phyloP scores from a whole-genome alignment of 805 yeast genomes.

The Kodamaea hsintzibuensis region DNA sequence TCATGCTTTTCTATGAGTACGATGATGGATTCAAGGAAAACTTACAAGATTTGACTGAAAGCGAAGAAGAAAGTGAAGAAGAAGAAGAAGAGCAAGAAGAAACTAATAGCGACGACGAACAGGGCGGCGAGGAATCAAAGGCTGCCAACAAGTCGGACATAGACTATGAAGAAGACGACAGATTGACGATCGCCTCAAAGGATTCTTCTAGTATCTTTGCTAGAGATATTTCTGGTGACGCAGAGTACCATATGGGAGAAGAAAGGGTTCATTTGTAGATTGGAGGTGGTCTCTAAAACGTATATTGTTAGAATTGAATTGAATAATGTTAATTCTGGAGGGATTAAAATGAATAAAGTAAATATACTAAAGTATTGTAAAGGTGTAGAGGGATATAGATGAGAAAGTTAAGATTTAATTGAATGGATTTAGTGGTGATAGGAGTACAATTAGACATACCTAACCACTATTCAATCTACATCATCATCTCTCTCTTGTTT shows the following conservation, averaged over 20 bases:
- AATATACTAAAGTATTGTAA: not conserved
- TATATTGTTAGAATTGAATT: not conserved
- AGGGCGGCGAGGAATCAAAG: slow-evolving; percentile 3
- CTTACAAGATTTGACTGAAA: slow-evolving; percentile 10
- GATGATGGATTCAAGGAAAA: slow-evolving; percentile 28
- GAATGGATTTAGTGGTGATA: too few species aligned
- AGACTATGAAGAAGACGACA: not conserved
- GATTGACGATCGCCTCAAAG: not conserved
- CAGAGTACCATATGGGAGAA: slow-evolving; percentile 12
- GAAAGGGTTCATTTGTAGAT: slow-evolving; percentile 16
- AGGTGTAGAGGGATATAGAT: too few species aligned
- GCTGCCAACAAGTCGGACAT: not conserved
- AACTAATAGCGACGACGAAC: slow-evolving; percentile 6
- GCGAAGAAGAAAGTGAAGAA: slow-evolving; percentile 13
- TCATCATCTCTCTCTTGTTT: too few species aligned
- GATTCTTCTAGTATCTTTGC: not conserved
- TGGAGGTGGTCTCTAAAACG: not conserved
- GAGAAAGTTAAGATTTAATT: too few species aligned
- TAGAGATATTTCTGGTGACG: slow-evolving; percentile 7
- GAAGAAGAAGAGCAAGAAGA: slow-evolving; percentile 14
- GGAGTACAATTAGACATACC: too few species aligned
- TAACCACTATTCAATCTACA: too few species aligned
- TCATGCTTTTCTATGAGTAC: slow-evolving; percentile 85
- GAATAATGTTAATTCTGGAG: not conserved
- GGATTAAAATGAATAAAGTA: not conserved